Base-by-base conservation (phyloP, 2,329 filamentous ascomycete species). In the Cytospora leucostoma region DNA sequence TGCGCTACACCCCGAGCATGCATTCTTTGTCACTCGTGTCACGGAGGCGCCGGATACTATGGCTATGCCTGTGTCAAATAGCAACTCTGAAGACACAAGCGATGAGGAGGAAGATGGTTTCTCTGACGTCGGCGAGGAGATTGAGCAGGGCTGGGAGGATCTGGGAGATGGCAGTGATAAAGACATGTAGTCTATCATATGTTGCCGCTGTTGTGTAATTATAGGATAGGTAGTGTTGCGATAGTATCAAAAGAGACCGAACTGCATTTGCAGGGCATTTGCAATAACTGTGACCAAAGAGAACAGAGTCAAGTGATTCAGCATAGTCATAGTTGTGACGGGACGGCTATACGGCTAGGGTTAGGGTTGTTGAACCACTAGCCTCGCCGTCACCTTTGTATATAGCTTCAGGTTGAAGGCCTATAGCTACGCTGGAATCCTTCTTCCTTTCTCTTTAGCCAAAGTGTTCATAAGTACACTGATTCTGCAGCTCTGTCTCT, bases 1-100 rank as follows among this genome's bases (percentile, higher is more conserved):
- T 19, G 69, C 74, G 0, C 73, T 88, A 0, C 72, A 72, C 0
- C 69, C 72, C 5, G 75, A 75, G 13, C 84, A 87, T 59, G 73
- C 80, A 0, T 87, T 88, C 73, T 87, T 88, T 17, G 44, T 34
- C 10, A 13, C 15, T 1, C 32, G 21, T 7, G 13, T 40, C 2
- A 15, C 12, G 7, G 57, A 47, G 8, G 47, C 7, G 6, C 12
- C 32, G 7, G 19, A 7, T 4, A 11, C 33, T 1, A 0, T 33
- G 15, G 56, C 60, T 10, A 49, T 37, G 3, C 56, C 21, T 1
- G 3, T 55, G 27, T 40, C 51, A 2, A 34, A 6, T 15, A n/a
- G 21, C 51, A 50, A 19, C 27, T 15, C 53, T 7, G 35, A 51
- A 1, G 44, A 47, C 10, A 27, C 11, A 1, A 47, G 27, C 13